Evolutionary conservation across 2,329 filamentous ascomycete genomes (phyloP).

Genomic region (Scedosporium apiospermum): DNA sequence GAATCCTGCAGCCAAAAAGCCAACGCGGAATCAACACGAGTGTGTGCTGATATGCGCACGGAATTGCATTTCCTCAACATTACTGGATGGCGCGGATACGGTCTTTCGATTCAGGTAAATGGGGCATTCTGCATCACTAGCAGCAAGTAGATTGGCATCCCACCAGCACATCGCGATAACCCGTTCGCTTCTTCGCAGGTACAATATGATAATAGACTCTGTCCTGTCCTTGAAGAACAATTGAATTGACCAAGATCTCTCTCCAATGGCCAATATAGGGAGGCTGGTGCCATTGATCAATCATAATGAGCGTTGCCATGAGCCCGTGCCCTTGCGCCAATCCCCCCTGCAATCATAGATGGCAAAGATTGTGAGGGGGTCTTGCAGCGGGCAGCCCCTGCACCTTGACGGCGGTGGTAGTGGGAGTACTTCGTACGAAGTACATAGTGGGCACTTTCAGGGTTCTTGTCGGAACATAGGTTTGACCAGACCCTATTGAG

Average conservation of each 20-base stretch:
- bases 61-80: no score
- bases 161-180: neutral
- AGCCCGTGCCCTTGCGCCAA: neutral
- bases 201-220: neutral
- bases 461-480: neutral
- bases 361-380: neutral
- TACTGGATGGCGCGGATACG: no score
- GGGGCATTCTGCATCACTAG: no score
- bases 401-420: neutral
- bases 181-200: neutral
- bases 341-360: neutral
- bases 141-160: no score
- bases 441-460: neutral
- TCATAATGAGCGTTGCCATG: neutral
- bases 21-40: no score
- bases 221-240: neutral
- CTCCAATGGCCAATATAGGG: neutral
- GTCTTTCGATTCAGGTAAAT: no score
- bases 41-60: no score
- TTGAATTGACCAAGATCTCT: neutral
- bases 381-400: neutral
- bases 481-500: neutral
- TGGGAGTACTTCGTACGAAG: neutral
- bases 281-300: neutral
- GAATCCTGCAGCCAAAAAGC: neutral